These are phyloP conservation scores for Alisma plantagoaquatica DNA, from an alignment of 106 monocot species.

Conservation along the genomic window DNA sequence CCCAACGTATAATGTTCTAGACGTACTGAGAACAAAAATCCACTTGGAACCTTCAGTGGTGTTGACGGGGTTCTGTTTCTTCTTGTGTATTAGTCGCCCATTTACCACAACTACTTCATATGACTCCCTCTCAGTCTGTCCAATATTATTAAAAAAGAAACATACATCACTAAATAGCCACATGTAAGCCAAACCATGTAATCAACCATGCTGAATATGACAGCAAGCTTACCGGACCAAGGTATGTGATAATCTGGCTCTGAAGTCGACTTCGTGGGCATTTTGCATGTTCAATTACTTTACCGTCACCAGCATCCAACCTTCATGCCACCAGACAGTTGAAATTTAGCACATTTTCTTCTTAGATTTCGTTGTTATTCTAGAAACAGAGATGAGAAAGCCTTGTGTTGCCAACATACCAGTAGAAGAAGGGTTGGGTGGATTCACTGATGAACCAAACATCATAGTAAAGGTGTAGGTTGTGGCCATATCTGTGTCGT, in stretches of 20 bases:
- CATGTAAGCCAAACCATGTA: background rate
- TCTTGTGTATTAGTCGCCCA: constrained; percentile 57
- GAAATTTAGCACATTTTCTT: background rate
- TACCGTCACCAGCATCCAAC: constrained; percentile 70
- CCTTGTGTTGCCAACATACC: too few species aligned
- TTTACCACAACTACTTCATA: constrained; percentile 65
- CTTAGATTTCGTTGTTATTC: background rate
- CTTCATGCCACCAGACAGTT: background rate
- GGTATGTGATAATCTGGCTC: constrained; percentile 62
- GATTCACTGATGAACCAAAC: constrained; percentile 17
- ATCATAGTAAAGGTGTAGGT: constrained; percentile 13
- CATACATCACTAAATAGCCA: too few species aligned
- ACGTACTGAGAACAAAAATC: constrained; percentile 85
- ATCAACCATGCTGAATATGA: background rate
- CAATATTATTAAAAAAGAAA: background rate
- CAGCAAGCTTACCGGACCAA: constrained; percentile 55
- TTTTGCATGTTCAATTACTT: constrained; percentile 50
- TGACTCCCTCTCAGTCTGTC: constrained; percentile 53
- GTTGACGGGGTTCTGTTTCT: constrained; percentile 26
- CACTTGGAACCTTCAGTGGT: constrained; percentile 66
- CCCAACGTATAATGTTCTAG: constrained; percentile 58
- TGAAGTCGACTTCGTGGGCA: constrained; percentile 56
- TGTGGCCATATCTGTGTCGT: constrained; percentile 20
- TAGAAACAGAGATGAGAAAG: background rate
- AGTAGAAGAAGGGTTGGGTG: constrained; percentile 21